Evolutionary conservation across 1,139 yeast species (phyloP).

Genomic region (Meyerozyma carpophila): DNA sequence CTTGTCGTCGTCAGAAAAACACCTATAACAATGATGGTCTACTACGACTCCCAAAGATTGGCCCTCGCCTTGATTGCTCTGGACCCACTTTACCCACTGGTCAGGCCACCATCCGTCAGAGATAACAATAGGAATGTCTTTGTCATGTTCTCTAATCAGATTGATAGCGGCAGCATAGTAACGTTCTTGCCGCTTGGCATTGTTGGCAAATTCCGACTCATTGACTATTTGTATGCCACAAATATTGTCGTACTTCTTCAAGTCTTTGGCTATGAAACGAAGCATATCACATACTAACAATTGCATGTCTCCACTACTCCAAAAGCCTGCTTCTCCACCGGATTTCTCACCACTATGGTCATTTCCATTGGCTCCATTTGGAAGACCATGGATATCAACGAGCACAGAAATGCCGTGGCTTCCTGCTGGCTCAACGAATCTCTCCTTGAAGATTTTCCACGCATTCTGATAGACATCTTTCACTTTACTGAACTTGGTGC

Average conservation of each 20-base stretch:
- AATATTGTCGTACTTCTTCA: slow-evolving; percentile 56
- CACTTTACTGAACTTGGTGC: slow-evolving; percentile 56
- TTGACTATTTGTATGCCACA: slow-evolving; percentile 82
- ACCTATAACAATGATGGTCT: slow-evolving; percentile 83
- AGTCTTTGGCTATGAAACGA: slow-evolving; percentile 58
- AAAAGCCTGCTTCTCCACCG: slow-evolving; percentile 54
- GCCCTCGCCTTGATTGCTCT: slow-evolving; percentile 31
- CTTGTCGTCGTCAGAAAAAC: slow-evolving; percentile 75
- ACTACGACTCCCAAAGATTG: slow-evolving; percentile 57
- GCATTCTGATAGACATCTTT: slow-evolving; percentile 57
- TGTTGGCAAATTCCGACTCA: slow-evolving; percentile 65
- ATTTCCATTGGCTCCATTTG: slow-evolving; percentile 86
- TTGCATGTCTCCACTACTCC: slow-evolving; percentile 45
- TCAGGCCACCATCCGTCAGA: slow-evolving; percentile 95
- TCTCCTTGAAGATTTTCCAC: slow-evolving; percentile 55
- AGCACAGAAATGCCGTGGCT: slow-evolving; percentile 61
- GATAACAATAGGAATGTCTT: slow-evolving; percentile 62
- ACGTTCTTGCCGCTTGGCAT: slow-evolving; percentile 40
- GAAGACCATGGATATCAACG: slow-evolving; percentile 84
- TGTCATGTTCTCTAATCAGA: slow-evolving; percentile 53
- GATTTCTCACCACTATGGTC: slow-evolving; percentile 73
- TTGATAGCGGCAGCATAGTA: slow-evolving; percentile 69
- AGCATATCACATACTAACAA: slow-evolving; percentile 46
- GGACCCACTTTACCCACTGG: slow-evolving; percentile 71
- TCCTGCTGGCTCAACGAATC: slow-evolving; percentile 52